phyloP scores from a whole-genome alignment of 306 rosid genomes.

The Cucumis melo region DNA sequence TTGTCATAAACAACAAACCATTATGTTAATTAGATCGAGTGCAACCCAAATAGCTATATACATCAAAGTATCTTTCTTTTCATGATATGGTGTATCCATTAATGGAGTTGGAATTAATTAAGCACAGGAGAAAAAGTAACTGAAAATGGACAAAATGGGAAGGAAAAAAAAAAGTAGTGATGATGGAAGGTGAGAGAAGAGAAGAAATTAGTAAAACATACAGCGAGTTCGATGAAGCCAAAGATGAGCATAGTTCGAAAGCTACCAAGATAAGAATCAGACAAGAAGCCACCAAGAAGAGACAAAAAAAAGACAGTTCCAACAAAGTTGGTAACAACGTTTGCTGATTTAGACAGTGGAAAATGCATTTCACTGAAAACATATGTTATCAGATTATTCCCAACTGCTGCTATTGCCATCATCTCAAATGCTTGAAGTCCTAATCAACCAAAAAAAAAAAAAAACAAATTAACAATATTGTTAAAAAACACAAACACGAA shows the following conservation, averaged over 20 bases:
- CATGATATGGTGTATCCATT: too few relatives aligned
- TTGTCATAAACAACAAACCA: too few relatives aligned
- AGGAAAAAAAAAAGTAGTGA: too few relatives aligned
- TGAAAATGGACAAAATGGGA: too few relatives aligned
- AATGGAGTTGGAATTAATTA: too few relatives aligned
- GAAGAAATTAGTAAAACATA: conserved; percentile 3
- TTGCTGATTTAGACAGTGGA: conserved; percentile 46
- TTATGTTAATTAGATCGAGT: too few relatives aligned
- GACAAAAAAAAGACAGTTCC: conserved; percentile 53
- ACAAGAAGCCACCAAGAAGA: conserved; percentile 49
- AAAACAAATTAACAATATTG: too few relatives aligned
- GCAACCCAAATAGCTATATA: too few relatives aligned
- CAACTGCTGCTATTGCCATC: conserved; percentile 60
- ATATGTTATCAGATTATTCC: conserved; percentile 50
- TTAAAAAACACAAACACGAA: too few relatives aligned
- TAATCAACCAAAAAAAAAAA: neutral
- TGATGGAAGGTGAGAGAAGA: too few relatives aligned
- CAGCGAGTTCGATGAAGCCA: conserved; percentile 46
- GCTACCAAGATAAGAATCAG: conserved; percentile 58
- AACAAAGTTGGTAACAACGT: conserved; percentile 44
- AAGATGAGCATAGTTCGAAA: conserved; percentile 46
- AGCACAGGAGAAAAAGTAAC: too few relatives aligned
- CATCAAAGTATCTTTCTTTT: too few relatives aligned
- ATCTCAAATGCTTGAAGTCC: conserved; percentile 69
- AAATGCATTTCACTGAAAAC: conserved; percentile 52